phyloP scores from a whole-genome alignment of 192 early-diverging fungal species.

The Dissophora globulifera region DNA sequence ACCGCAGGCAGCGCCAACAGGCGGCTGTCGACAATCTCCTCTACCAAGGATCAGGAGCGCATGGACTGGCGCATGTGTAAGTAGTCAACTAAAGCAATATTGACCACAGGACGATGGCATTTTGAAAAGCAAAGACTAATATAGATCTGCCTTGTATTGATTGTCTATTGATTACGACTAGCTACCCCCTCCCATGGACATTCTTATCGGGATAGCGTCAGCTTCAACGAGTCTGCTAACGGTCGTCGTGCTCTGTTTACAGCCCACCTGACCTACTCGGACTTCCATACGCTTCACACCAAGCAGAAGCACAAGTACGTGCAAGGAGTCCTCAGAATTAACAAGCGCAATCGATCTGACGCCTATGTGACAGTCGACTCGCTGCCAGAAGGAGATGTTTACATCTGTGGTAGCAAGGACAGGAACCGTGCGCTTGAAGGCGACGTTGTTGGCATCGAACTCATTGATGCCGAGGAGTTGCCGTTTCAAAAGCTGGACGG shows the following conservation, averaged over 20 bases:
- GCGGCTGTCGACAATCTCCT: constrained; percentile 20
- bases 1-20: neutral
- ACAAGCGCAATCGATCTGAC: constrained; percentile 84
- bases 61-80: constrained; percentile 46
- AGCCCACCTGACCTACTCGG: constrained; percentile 66
- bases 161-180: constrained; percentile 10
- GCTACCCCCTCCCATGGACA: constrained; percentile 58
- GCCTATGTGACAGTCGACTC: constrained; percentile 88
- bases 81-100: too few species aligned
- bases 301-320: constrained; percentile 62
- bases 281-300: constrained; percentile 60
- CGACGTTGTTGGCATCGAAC: constrained; percentile 80
- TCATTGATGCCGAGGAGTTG: constrained; percentile 76
- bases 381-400: constrained; percentile 76
- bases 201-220: constrained; percentile 56
- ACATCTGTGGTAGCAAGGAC: constrained; percentile 75
- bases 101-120: neutral
- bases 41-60: constrained; percentile 23
- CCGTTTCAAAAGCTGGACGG: constrained; percentile 64
- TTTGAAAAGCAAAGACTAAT: too few species aligned
- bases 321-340: constrained; percentile 85
- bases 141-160: too few species aligned
- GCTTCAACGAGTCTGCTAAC: constrained; percentile 59
- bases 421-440: constrained; percentile 90
- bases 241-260: constrained; percentile 65